Conservation (phyloP, 495 filamentous ascomycete genomes). For the Tetracladium marchalianum region DNA sequence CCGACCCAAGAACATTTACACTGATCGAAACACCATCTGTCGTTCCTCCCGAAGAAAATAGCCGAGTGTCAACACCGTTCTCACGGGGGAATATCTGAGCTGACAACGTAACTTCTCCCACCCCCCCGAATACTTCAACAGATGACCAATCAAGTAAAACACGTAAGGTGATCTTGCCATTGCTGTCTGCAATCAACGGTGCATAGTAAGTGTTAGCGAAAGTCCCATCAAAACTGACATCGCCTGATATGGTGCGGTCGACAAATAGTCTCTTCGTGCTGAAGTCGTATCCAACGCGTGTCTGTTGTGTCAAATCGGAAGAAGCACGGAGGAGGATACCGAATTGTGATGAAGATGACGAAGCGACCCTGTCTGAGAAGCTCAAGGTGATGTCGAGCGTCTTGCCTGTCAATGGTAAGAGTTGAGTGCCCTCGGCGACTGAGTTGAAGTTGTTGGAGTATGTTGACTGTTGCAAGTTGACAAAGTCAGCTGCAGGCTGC, state of each 20-base stretch:
- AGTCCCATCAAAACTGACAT: conserved; percentile 20
- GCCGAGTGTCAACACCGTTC: conserved; percentile 13
- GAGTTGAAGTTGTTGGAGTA: background rate
- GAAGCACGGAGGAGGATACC: conserved; percentile 17
- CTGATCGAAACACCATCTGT: conserved; percentile 15
- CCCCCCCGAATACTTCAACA: conserved; percentile 27
- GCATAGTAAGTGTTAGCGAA: conserved; percentile 22
- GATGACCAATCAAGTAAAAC: conserved; percentile 27
- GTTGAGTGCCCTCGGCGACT: conserved; percentile 5
- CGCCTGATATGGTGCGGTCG: conserved; percentile 23
- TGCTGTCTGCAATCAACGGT: conserved; percentile 5
- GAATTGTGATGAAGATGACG: conserved; percentile 7
- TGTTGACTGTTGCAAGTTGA: conserved; percentile 5
- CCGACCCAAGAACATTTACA: background rate
- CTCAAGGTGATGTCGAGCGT: conserved; percentile 18
- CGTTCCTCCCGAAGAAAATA: conserved; percentile 19
- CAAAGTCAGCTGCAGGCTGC: conserved; percentile 15
- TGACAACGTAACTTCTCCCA: conserved; percentile 26
- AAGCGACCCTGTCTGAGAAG: conserved; percentile 14
- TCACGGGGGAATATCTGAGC: conserved; percentile 26
- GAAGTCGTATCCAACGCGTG: conserved; percentile 15
- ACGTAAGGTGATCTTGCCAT: conserved; percentile 17
- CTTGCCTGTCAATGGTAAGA: conserved; percentile 15
- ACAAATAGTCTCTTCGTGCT: conserved; percentile 16
- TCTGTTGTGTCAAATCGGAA: conserved; percentile 11